Conservation (phyloP, 176 grass and related monocot genomes). For the Oryza glumipatula region DNA sequence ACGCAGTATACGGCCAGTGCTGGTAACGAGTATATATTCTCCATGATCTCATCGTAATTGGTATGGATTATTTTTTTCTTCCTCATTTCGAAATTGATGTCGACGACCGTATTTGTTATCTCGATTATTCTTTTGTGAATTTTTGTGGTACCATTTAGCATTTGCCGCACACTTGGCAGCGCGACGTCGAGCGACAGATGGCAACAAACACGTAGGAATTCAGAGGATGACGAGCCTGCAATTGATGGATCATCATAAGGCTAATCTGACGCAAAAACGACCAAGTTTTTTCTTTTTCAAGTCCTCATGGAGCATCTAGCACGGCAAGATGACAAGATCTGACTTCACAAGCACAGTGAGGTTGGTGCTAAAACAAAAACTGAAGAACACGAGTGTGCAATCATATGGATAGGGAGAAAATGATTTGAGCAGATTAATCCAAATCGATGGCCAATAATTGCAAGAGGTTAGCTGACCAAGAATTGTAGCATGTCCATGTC, state of each 20-base stretch:
- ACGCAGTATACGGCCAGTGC: conserved; percentile 17
- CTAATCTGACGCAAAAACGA: conserved; percentile 22
- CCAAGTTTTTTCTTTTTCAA: not conserved
- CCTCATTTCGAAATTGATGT: conserved; percentile 20
- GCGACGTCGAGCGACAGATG: conserved; percentile 8
- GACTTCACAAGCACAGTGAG: not conserved
- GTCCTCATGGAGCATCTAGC: conserved; percentile 6
- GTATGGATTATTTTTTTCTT: not conserved
- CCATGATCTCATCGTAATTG: conserved; percentile 24
- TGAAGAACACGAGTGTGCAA: conserved; percentile 47
- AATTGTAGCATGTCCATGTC: conserved; percentile 31
- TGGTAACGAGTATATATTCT: conserved; percentile 34
- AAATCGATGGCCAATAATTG: conserved; percentile 54
- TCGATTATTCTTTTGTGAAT: not conserved
- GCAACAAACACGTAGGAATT: conserved; percentile 50
- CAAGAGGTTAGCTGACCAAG: conserved; percentile 9
- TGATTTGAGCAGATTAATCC: conserved; percentile 26
- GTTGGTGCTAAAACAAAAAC: conserved; percentile 5
- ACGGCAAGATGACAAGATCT: not conserved
- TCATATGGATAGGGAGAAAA: conserved; percentile 27
- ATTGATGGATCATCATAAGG: not conserved
- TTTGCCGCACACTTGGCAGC: conserved; percentile 47
- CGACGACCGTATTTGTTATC: not conserved
- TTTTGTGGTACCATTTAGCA: not conserved
- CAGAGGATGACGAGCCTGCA: conserved; percentile 14